Conservation (phyloP, 1,284 basidiomycete genomes). For the Ustilago sp. region DNA sequence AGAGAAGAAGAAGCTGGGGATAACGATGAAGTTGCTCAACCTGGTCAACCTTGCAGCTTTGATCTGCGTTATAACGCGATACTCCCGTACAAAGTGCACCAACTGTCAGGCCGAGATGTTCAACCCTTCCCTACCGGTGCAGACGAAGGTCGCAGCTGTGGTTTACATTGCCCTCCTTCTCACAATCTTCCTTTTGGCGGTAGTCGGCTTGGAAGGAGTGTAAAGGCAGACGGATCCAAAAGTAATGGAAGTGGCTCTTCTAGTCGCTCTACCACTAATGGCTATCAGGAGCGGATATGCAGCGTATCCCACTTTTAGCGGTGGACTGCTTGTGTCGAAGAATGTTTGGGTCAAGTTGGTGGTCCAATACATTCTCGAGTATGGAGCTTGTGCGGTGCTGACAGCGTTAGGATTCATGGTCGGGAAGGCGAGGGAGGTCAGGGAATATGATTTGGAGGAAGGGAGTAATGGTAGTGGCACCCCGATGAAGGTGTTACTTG, state of each 20-base stretch:
- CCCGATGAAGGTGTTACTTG: background rate
- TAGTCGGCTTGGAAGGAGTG: background rate
- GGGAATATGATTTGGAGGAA: conserved; percentile 7
- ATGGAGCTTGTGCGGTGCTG: conserved; percentile 8
- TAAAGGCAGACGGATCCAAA: background rate
- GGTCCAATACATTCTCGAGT: conserved; percentile 26
- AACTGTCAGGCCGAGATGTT: conserved; percentile 4
- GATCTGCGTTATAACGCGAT: conserved; percentile 31
- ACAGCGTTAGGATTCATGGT: conserved; percentile 17
- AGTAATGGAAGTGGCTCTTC: background rate
- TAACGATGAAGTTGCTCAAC: conserved; percentile 13
- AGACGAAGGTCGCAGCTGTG: conserved; percentile 19
- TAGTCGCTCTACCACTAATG: conserved; percentile 17
- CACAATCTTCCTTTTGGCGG: background rate
- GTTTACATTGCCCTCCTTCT: conserved; percentile 25
- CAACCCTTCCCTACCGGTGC: conserved; percentile 10
- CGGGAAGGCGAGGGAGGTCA: background rate
- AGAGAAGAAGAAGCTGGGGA: background rate
- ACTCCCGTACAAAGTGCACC: conserved; percentile 11
- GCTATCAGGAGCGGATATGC: conserved; percentile 20
- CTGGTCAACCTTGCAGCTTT: conserved; percentile 32
- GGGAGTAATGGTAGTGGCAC: background rate
- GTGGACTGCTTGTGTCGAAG: conserved; percentile 9
- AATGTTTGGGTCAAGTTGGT: conserved; percentile 30
- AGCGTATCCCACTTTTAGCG: conserved; percentile 13